A percentile compares a stretch with the other conserved stretches of the same genome.
These are phyloP conservation scores for Holtermannia corniformis DNA, from an alignment of 768 basidiomycete genomes.

Conservation along the genomic window DNA sequence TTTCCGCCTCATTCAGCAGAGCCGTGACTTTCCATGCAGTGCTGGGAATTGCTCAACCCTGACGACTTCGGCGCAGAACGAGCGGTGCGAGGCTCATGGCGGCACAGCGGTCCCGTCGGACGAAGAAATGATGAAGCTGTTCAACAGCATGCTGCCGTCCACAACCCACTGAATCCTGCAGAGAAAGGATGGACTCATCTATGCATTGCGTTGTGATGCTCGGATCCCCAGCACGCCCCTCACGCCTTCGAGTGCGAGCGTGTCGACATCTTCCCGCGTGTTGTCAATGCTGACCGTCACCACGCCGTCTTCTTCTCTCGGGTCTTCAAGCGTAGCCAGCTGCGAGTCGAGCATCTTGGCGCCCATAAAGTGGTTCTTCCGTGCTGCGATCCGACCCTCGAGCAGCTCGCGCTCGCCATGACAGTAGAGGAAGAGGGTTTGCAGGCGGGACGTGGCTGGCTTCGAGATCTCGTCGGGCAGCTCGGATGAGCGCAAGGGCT, in stretches of 20 bases:
- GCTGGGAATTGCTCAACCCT: no score
- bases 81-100: no score
- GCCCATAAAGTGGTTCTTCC: slow-evolving; percentile 40
- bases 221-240: slow-evolving; percentile 14
- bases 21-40: no score
- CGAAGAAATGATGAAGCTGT: no score
- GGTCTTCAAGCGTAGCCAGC: slow-evolving; percentile 36
- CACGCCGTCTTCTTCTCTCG: slow-evolving; percentile 30
- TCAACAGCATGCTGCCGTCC: no score
- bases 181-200: no score
- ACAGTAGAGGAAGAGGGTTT: slow-evolving; percentile 69
- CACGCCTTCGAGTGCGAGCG: slow-evolving; percentile 22
- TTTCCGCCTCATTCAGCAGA: no score
- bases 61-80: no score
- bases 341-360: slow-evolving; percentile 38
- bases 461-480: slow-evolving; percentile 31
- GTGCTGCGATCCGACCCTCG: slow-evolving; percentile 28
- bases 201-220: no score
- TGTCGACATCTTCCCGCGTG: slow-evolving; percentile 23
- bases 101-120: no score
- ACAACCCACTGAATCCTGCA: no score
- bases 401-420: slow-evolving; percentile 37
- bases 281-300: slow-evolving; percentile 29
- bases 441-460: slow-evolving; percentile 41
- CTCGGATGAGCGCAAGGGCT: slow-evolving; percentile 25